Evolutionary conservation across 306 rosid species (phyloP), one percentile per base, ranked within the genome.

Genomic region (Styphnolobium japonicum): DNA sequence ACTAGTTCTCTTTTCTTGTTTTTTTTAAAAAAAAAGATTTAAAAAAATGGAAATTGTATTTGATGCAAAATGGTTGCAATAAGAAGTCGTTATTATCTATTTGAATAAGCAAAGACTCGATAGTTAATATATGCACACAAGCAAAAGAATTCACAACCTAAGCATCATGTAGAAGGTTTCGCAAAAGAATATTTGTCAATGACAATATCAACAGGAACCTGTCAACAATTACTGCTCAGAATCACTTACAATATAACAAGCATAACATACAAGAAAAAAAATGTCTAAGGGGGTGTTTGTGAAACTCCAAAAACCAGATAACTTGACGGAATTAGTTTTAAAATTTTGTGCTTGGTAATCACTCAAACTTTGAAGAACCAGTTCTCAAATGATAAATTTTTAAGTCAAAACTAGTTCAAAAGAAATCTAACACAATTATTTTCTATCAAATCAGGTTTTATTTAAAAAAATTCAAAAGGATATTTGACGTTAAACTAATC

Each of bases 171-270:
- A 61, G 5, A 71, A 34, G 33, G 19, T 53, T 49, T 12, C 61
- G 64, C 64, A 53, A 63, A 46, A 27, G 12, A n/a, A 8, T 16
- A 66, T 21, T 42, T 71, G 64, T 87, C 92, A 76, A 89, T 84
- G 27, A 87, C 93, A 68, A 92, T n/a, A n/a, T n/a, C 94, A 8
- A 89, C 90, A 63, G 95, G 93, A 68, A 89, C 92, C 92, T 87
- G 83, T 76, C 76, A 16, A 3, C 6, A 10, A 15, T 18, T 15
- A 33, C 12, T 18, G 53, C 16, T 61, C 46, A 39, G 4, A 75
- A 60, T 10, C 39, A 74, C 55, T 53, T 2, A 29, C 7, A 21
- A 64, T 53, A 48, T 64, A 65, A 72, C 12, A 77, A 81, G 10
- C 7, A 57, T 14, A 76, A 64, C 14, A 61, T 19, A 22, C 2